A percentile compares a stretch with the other conserved stretches of the same genome.
Conservation (phyloP, 1,139 yeast species). For the Geotrichum cucujoidarum region DNA sequence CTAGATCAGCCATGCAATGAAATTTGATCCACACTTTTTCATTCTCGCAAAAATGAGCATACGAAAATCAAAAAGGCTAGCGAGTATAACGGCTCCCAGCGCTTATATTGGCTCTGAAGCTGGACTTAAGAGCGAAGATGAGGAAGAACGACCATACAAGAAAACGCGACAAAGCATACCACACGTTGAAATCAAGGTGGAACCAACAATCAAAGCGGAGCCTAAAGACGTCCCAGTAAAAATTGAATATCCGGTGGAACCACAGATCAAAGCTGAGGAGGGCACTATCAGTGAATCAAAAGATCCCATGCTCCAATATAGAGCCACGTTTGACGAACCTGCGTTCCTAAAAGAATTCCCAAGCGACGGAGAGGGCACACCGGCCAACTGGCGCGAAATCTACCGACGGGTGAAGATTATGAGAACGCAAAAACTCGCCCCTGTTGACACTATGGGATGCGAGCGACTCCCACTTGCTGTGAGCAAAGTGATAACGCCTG, state of each 20-base stretch:
- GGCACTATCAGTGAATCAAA: background rate
- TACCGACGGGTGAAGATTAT: slow-evolving; percentile 60
- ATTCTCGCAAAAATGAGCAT: background rate
- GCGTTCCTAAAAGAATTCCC: slow-evolving; percentile 10
- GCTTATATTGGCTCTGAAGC: background rate
- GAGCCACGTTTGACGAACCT: slow-evolving; percentile 12
- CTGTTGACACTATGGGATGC: slow-evolving; percentile 89
- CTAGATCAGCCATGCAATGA: no score
- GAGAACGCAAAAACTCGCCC: slow-evolving; percentile 62
- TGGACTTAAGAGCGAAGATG: no score
- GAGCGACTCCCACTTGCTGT: slow-evolving; percentile 55
- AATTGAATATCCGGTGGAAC: background rate
- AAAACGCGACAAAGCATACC: background rate
- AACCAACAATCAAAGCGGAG: background rate
- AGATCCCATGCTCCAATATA: slow-evolving; percentile 3
- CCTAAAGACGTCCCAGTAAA: background rate
- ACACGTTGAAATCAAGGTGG: background rate
- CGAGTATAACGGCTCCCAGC: background rate
- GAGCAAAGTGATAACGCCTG: slow-evolving; percentile 32
- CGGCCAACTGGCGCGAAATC: slow-evolving; percentile 40
- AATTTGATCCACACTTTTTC: no score
- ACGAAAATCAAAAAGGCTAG: background rate
- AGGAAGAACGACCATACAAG: background rate
- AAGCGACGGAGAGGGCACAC: slow-evolving; percentile 17
- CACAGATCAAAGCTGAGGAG: background rate